Evolutionary conservation across 2,329 filamentous ascomycete species (phyloP), one percentile per base, ranked within the genome.

Genomic region (Cercospora brassicicola): DNA sequence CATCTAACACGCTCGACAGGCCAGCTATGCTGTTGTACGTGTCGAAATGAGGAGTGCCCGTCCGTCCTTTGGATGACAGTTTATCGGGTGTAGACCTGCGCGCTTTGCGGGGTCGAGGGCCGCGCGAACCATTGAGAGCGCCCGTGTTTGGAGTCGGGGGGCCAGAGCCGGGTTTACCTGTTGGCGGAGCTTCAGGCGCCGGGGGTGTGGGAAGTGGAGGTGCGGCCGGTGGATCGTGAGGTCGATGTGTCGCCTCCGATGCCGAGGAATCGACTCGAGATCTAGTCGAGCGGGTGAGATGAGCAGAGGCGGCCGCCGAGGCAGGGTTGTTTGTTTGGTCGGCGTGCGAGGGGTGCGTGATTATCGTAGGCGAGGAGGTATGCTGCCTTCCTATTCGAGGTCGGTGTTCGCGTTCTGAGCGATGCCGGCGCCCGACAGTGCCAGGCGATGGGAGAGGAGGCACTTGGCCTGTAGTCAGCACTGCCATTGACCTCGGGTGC

Each of bases 381-480:
- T 93, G 89, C 75, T 92, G 89, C 65, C 92, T 86, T 51, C 83
- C 84, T 65, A 90, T 83, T 70, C 88, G 86, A 8, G 90, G 89
- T 62, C 89, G 82, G 59, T 76, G 74, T 51, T 76, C 69, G 48
- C 70, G 56, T 6, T 73, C 71, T 10, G 68, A 59, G 6, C 73
- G 72, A 28, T 77, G 73, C 30, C 74, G 68, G 30, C 76, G 73
- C 15, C 65, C 88, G 84, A 85, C 84, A 67, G 85, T 86, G n/a
- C 93, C 92, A 1, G 94, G 94, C 0, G 94, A 97, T 0, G 94
- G 93, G 56, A 97, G 83, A 20, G 89, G 84, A 6, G 94, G 91
- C 6, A 94, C 83, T 75, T 95, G 91, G 18, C 92, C 93, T 0
- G 92, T 94, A 62, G 86, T 89, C 30, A 97, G 81, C 18, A 97